These are phyloP conservation scores for Canavalia ensiformis DNA, from an alignment of 306 rosid species.

Conservation along the genomic window DNA sequence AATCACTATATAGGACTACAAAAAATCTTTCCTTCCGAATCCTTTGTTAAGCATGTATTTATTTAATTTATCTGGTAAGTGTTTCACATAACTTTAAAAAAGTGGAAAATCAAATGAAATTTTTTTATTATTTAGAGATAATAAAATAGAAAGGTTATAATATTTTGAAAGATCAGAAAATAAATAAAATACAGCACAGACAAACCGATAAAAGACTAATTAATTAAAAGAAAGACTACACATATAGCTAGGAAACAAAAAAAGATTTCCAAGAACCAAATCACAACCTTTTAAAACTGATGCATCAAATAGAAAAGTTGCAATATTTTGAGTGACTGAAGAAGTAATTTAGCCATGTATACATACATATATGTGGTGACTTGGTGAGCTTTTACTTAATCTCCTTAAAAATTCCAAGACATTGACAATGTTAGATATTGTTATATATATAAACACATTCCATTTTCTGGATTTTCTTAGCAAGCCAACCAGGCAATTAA, in stretches of 20 bases:
- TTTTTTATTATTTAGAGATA: too few relatives aligned
- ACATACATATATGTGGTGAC: background rate
- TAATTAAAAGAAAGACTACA: background rate
- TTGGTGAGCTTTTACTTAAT: background rate
- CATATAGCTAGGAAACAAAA: background rate
- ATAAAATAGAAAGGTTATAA: background rate
- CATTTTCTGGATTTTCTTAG: slow-evolving; percentile 32
- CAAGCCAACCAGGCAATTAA: slow-evolving; percentile 12
- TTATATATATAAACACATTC: background rate
- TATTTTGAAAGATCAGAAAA: background rate
- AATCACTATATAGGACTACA: too few relatives aligned
- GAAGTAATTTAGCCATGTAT: background rate
- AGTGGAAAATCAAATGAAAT: too few relatives aligned
- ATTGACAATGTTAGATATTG: slow-evolving; percentile 8
- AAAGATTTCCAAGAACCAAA: background rate
- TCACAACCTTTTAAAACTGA: background rate
- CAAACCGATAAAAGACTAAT: background rate
- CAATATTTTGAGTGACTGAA: background rate
- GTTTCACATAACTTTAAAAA: background rate
- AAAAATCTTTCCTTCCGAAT: too few relatives aligned
- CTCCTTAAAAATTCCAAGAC: background rate
- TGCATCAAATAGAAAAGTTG: background rate
- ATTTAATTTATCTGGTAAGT: background rate
- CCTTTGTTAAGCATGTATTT: too few relatives aligned
- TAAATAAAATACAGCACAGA: background rate